phyloP scores from a whole-genome alignment of 192 early-diverging fungal genomes.

The Backusella westeae region DNA sequence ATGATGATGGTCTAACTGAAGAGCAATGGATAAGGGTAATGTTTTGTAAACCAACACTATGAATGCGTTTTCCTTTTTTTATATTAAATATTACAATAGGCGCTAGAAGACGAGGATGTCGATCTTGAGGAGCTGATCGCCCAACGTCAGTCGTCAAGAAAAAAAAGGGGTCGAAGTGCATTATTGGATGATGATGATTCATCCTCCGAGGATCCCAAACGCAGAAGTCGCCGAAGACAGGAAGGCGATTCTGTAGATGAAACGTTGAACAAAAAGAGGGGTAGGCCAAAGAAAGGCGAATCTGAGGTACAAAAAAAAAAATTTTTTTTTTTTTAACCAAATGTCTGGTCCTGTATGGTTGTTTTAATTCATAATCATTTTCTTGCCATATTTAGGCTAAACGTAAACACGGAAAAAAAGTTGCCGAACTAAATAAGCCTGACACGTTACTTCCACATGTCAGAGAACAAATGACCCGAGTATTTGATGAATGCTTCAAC shows the following conservation, averaged over 20 bases:
- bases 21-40: conserved; percentile 80
- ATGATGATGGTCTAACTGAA: conserved; percentile 93
- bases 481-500: conserved; percentile 59
- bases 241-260: background rate
- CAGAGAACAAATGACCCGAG: conserved; percentile 54
- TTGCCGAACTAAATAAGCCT: conserved; percentile 19
- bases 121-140: conserved; percentile 58
- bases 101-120: conserved; percentile 65
- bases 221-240: background rate
- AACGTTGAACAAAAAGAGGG: conserved; percentile 9
- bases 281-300: conserved; percentile 13
- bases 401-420: conserved; percentile 14
- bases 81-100: conserved; percentile 26
- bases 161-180: background rate
- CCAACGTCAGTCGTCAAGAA: conserved; percentile 39
- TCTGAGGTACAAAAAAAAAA: conserved; percentile 1
- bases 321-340: background rate
- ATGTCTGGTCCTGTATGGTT: background rate
- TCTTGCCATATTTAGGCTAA: conserved; percentile 8
- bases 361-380: background rate
- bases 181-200: background rate
- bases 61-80: background rate
- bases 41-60: background rate
- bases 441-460: conserved; percentile 50
- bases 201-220: background rate